These are phyloP conservation scores for Leccinum sublutescens DNA, from an alignment of 768 basidiomycete species.

Conservation along the genomic window DNA sequence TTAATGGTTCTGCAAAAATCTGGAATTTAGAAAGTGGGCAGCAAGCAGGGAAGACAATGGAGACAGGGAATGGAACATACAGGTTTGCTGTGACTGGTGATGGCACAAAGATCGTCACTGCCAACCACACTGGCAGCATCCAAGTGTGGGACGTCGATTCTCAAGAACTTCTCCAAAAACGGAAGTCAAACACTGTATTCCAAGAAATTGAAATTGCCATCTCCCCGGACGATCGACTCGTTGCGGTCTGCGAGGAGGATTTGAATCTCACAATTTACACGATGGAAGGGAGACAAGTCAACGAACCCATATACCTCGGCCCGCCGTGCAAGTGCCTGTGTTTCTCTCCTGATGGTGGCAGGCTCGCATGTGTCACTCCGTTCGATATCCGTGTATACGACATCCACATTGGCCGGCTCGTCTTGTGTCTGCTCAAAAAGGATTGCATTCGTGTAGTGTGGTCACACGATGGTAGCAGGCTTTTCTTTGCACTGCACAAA, in stretches of 20 bases:
- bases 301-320: background rate
- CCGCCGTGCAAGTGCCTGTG: background rate
- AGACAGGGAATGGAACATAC: background rate
- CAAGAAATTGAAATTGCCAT: background rate
- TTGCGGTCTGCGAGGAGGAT: background rate
- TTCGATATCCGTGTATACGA: background rate
- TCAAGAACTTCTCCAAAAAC: background rate
- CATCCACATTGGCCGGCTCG: background rate
- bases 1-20: background rate
- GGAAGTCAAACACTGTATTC: background rate
- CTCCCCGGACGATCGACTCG: background rate
- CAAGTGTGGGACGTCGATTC: background rate
- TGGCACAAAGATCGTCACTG: constrained; percentile 1
- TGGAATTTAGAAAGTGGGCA: constrained; percentile 10
- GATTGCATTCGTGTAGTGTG: background rate
- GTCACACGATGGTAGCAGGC: background rate
- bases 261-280: background rate
- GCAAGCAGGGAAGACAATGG: constrained; percentile 3
- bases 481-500: background rate
- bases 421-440: background rate
- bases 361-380: background rate
- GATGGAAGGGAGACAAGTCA: background rate
- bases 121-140: background rate
- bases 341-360: background rate
- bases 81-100: constrained; percentile 2